Evolutionary conservation across 2,329 filamentous ascomycete genomes (phyloP).

Genomic region (Calonectria multiphialidica): DNA sequence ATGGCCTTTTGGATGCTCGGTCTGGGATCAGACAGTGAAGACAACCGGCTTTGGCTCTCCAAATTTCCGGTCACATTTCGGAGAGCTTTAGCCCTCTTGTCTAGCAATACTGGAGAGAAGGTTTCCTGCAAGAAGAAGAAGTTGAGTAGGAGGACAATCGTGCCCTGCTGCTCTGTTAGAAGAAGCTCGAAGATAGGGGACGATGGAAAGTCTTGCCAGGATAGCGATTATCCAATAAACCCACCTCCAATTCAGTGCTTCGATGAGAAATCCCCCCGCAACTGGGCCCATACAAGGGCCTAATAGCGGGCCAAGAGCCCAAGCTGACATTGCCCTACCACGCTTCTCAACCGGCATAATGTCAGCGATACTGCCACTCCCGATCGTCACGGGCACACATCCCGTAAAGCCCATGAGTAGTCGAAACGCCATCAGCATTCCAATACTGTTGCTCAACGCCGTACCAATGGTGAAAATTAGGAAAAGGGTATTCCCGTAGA

Average conservation of each 20-base stretch:
- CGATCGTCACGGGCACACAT: slow-evolving; percentile 74
- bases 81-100: slow-evolving; percentile 67
- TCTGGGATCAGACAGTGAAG: too few species aligned
- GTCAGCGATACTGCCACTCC: slow-evolving; percentile 74
- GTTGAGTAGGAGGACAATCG: slow-evolving; percentile 43
- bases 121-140: slow-evolving; percentile 68
- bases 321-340: slow-evolving; percentile 74
- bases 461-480: slow-evolving; percentile 63
- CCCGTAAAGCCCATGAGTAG: slow-evolving; percentile 73
- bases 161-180: too few species aligned
- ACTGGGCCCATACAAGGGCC: slow-evolving; percentile 67
- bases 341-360: slow-evolving; percentile 70
- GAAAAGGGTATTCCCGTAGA: slow-evolving; percentile 58
- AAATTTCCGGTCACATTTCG: slow-evolving; percentile 62
- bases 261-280: slow-evolving; percentile 56
- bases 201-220: neutral
- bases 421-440: slow-evolving; percentile 71
- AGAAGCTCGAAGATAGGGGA: too few species aligned
- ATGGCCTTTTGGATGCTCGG: slow-evolving; percentile 70
- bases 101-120: slow-evolving; percentile 68
- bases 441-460: slow-evolving; percentile 68
- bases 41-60: slow-evolving; percentile 66
- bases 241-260: slow-evolving; percentile 63
- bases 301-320: slow-evolving; percentile 71
- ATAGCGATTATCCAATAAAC: slow-evolving; percentile 48